phyloP scores from a whole-genome alignment of 306 rosid species.

The Pachyrhizus erosus region DNA sequence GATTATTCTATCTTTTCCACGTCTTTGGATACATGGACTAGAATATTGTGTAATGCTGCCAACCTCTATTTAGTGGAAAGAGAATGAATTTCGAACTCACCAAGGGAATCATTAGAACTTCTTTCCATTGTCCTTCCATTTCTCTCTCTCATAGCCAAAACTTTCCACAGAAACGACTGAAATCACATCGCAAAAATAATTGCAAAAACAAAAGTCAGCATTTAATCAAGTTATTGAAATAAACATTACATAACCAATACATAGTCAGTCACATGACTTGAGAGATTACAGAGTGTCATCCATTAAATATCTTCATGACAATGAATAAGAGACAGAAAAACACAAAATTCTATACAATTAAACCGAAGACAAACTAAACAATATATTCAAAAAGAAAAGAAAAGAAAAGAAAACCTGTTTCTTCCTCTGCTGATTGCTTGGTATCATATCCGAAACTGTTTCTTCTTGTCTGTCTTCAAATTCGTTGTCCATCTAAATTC shows the following conservation, averaged over 20 bases:
- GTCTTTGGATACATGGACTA: constrained; percentile 18
- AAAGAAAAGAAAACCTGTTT: constrained; percentile 43
- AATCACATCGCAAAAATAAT: constrained; percentile 42
- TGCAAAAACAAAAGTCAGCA: constrained; percentile 1
- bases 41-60: constrained; percentile 30
- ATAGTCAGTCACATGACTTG: not conserved
- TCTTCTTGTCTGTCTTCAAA: constrained; percentile 39
- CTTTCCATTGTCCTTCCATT: constrained; percentile 51
- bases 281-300: constrained; percentile 11
- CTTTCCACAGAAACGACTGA: constrained; percentile 77
- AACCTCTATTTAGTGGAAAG: constrained; percentile 8
- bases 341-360: not conserved
- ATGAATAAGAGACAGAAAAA: constrained; percentile 3
- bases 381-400: not conserved
- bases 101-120: constrained; percentile 57
- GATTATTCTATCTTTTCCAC: constrained; percentile 26
- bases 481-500: constrained; percentile 52
- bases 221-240: constrained; percentile 2
- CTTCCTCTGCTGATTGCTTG: constrained; percentile 47
- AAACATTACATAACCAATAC: not conserved
- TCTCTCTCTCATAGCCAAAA: constrained; percentile 69
- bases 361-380: constrained; percentile 8
- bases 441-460: constrained; percentile 42
- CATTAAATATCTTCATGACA: not conserved
- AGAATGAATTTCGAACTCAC: constrained; percentile 63